Conservation (phyloP, 2,329 filamentous ascomycete genomes). For the Coniochaeta hoffmannii region DNA sequence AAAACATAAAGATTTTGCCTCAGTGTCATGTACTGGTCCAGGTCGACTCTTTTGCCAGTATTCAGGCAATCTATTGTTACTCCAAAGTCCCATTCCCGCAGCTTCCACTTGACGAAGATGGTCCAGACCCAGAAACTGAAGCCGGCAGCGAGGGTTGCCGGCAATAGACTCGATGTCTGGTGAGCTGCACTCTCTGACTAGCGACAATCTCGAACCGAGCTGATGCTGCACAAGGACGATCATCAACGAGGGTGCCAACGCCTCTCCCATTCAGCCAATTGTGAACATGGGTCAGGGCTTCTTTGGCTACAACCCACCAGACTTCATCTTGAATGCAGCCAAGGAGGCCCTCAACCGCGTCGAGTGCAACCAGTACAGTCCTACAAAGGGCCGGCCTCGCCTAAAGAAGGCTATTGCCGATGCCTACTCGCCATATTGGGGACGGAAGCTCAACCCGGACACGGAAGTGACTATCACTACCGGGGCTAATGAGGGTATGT, state of each 20-base stretch:
- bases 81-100: neutral
- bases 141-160: neutral
- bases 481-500: conserved; percentile 63
- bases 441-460: conserved; percentile 72
- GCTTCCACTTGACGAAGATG: neutral
- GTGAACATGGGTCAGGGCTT: conserved; percentile 56
- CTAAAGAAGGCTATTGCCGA: conserved; percentile 90
- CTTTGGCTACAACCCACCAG: conserved; percentile 89
- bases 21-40: neutral
- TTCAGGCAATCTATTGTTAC: neutral
- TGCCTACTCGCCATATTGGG: conserved; percentile 87
- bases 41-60: neutral
- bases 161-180: conserved; percentile 1
- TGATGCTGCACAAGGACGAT: conserved; percentile 41
- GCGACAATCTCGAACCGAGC: neutral
- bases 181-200: neutral
- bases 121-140: neutral
- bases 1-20: neutral
- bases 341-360: conserved; percentile 84
- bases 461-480: conserved; percentile 95
- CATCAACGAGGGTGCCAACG: conserved; percentile 57
- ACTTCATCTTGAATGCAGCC: conserved; percentile 85
- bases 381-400: conserved; percentile 84
- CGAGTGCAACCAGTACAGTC: conserved; percentile 98
- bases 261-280: conserved; percentile 43